Percentiles rank a stretch among this genome's conserved stretches.
Conservation (phyloP, 176 grass and related monocot genomes). For the Rhipidocladum racemiflorum region DNA sequence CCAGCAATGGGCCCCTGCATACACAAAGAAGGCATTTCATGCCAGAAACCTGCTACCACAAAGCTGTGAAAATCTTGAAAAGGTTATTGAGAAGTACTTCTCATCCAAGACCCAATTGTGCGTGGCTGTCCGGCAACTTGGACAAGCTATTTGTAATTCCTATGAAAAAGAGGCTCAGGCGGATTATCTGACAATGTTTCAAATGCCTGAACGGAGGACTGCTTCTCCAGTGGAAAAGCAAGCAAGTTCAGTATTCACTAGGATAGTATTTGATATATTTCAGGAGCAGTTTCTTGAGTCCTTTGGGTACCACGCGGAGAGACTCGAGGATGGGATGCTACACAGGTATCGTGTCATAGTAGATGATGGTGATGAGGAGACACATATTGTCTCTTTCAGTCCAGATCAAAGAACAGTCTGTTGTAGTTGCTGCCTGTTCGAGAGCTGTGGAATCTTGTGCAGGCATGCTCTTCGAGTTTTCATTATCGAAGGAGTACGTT, state of each 20-base stretch:
- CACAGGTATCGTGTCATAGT: slow-evolving; percentile 45
- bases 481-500: slow-evolving; percentile 64
- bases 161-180: slow-evolving; percentile 61
- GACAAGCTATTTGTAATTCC: slow-evolving; percentile 51
- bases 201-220: slow-evolving; percentile 57
- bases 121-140: slow-evolving; percentile 59
- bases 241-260: slow-evolving; percentile 63
- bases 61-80: slow-evolving; percentile 58
- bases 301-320: slow-evolving; percentile 79
- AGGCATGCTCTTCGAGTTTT: slow-evolving; percentile 79
- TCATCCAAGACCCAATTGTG: slow-evolving; percentile 57
- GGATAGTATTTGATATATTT: slow-evolving; percentile 74
- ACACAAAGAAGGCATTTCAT: slow-evolving; percentile 63
- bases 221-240: slow-evolving; percentile 87
- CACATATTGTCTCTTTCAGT: slow-evolving; percentile 59
- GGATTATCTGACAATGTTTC: slow-evolving; percentile 75
- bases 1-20: slow-evolving; percentile 69
- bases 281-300: slow-evolving; percentile 84
- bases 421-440: slow-evolving; percentile 82
- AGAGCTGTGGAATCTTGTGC: slow-evolving; percentile 88
- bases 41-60: slow-evolving; percentile 44
- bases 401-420: slow-evolving; percentile 44
- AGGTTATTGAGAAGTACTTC: slow-evolving; percentile 66
- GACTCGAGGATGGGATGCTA: slow-evolving; percentile 58
- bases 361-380: slow-evolving; percentile 53